Base-by-base conservation (phyloP, 2,329 filamentous ascomycete species). In the Colletotrichum incanum region DNA sequence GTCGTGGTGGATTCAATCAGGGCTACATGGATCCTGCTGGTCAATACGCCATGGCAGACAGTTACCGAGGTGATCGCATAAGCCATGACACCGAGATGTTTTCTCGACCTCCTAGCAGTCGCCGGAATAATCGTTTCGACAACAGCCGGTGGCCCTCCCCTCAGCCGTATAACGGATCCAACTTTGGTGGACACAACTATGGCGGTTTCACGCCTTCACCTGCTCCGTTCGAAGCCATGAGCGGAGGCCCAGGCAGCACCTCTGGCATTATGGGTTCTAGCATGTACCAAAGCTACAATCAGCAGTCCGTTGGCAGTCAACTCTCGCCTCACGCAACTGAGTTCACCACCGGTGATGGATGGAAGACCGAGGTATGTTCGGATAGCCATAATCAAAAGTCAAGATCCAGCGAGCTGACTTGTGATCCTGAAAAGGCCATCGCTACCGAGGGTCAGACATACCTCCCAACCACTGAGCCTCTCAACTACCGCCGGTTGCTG, bases 401-500 rank as follows among this genome's bases (percentile, higher is more conserved):
- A 61, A 41, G 50, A 28, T 52, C 41, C 45, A 49, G 50, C 26
- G 56, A 45, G 41, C 73, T 75, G 54, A 75, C 65, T 45, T 43
- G n/a, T 56, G 39, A n/a, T 18, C 28, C n/a, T 55, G 14, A 58
- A 75, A 74, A 90, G 88, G 80, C 85, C 68, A 78, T 85, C 71
- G 79, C 85, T 26, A 79, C 86, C 0, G 90, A 93, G 73, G 88
- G 88, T 34, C 91, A 93, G 78, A 96, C 94, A 1, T 98, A 97
- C 80, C 85, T 98, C 37, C 92, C 93, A 14, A 93, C 95, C 4
- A 93, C 93, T 8, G 96, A 99, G 82, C 96, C 96, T 14, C 89
- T 98, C 78, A 98, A 99, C 83, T 99, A 98, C 79, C 95, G 96
- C 73, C 95, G 95, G 67, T 89, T 99, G 49, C 90, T 98, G 58